A percentile compares a stretch with the other conserved stretches of the same genome.
phyloP scores from a whole-genome alignment of 768 basidiomycete species.

The Candolleomyces eurysporus region DNA sequence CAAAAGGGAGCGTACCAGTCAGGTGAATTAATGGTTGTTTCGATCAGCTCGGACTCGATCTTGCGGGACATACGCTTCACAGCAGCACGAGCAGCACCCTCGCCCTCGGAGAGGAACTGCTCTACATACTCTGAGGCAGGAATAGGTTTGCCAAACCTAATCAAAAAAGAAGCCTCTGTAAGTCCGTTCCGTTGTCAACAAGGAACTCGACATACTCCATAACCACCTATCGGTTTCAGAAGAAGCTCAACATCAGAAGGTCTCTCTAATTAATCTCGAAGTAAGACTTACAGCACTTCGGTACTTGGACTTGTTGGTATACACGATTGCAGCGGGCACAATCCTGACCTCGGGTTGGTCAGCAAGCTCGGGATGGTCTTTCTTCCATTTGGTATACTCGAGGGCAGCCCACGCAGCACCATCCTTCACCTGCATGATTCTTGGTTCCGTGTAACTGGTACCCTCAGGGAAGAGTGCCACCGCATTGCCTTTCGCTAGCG shows the following conservation, averaged over 20 bases:
- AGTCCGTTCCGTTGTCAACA: background rate
- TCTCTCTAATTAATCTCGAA: too few relatives aligned
- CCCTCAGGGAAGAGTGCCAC: conserved; percentile 96
- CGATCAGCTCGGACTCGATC: conserved; percentile 69
- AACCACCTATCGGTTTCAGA: conserved; percentile 47
- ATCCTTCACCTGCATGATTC: conserved; percentile 90
- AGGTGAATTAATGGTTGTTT: conserved; percentile 85
- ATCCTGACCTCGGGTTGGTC: conserved; percentile 54
- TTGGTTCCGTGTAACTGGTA: conserved; percentile 89
- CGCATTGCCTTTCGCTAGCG: conserved; percentile 71
- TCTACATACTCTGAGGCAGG: conserved; percentile 68
- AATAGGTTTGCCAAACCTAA: conserved; percentile 83
- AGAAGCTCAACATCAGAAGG: conserved; percentile 2
- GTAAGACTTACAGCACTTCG: conserved; percentile 71
- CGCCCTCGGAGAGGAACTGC: conserved; percentile 69
- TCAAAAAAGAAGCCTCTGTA: conserved; percentile 5
- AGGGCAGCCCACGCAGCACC: conserved; percentile 94
- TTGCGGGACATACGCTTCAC: conserved; percentile 82
- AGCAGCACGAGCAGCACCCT: conserved; percentile 70
- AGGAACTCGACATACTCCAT: conserved; percentile 53
- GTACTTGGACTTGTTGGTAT: conserved; percentile 96
- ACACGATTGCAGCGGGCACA: conserved; percentile 86
- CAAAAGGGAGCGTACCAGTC: conserved; percentile 69
- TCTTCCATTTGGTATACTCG: conserved; percentile 84
- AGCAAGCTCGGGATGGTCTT: conserved; percentile 49